A percentile compares a stretch with the other conserved stretches of the same genome.
phyloP scores from a whole-genome alignment of 169 alveolate genomes.

The Cryptosporidium ryanae region DNA sequence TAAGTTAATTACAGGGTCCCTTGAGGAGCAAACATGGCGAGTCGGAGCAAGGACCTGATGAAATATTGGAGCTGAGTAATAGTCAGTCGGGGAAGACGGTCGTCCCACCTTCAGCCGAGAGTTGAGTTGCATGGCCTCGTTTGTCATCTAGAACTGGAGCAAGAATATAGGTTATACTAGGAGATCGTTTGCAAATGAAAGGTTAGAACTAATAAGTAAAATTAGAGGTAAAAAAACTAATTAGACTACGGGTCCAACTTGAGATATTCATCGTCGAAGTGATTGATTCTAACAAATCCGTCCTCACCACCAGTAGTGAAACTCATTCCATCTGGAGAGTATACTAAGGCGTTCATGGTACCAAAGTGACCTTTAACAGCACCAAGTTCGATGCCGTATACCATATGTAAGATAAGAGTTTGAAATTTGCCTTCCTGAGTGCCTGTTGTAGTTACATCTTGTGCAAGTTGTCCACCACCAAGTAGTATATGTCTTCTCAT shows the following conservation, averaged over 20 bases:
- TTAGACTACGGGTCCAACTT: conserved; percentile 58
- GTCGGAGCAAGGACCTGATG: too few relatives aligned
- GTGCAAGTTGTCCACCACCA: conserved; percentile 92
- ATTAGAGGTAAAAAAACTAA: too few relatives aligned
- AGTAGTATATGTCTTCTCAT: conserved; percentile 85
- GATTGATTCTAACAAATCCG: conserved; percentile 93
- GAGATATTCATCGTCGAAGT: conserved; percentile 91
- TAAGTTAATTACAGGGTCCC: too few relatives aligned
- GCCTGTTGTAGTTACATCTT: conserved; percentile 89
- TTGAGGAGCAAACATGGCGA: too few relatives aligned
- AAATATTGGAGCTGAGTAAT: too few relatives aligned
- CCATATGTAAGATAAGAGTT: conserved; percentile 89
- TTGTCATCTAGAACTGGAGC: too few relatives aligned
- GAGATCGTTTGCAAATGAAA: too few relatives aligned
- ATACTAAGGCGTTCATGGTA: conserved; percentile 92
- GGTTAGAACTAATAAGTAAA: too few relatives aligned
- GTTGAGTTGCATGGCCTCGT: too few relatives aligned
- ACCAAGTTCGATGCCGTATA: conserved; percentile 92
- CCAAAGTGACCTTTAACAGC: conserved; percentile 96
- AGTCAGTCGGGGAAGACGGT: too few relatives aligned
- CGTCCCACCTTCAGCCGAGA: too few relatives aligned
- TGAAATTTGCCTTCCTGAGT: conserved; percentile 95
- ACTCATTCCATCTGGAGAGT: conserved; percentile 92
- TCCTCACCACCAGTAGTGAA: conserved; percentile 96
- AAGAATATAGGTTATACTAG: too few relatives aligned